Evolutionary conservation across 2,329 filamentous ascomycete genomes (phyloP), one percentile per base, ranked within the genome.

Genomic region (Phyllachora maydis): DNA sequence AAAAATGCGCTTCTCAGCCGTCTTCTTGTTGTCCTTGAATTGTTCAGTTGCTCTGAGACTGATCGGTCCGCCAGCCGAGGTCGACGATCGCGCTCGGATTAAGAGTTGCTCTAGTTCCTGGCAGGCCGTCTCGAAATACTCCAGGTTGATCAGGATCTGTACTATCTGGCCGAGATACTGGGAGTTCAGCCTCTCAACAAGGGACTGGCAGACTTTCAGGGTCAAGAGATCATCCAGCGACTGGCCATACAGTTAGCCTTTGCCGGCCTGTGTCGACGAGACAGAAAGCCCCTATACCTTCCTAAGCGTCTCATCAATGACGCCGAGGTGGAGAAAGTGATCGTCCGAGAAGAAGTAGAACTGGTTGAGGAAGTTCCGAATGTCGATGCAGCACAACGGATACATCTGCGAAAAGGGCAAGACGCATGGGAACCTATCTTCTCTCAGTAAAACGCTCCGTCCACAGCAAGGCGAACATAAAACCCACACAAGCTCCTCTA

Each of bases 361-460:
- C 41, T 95, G 83, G 45, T 93, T 93, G 29, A 95, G 56, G 45
- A 98, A 95, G 46, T 93, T 93, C 19, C 85, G 69, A 37, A 98
- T 93, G 40, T 95, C 82, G 42, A 95, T 95, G 53, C 88, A 98
- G 49, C 88, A 93, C 16, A 95, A 60, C 2, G 88, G 85, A 42
- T 98, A 98, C 88, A 98, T 98, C 38, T 95, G 83, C 8, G 83
- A 93, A 45, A 98, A 98, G 1, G 88, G 90, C 2, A 98, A 56
- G n/a, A 93, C 79, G 36, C 76, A 90, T 4, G 88, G 90, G 43
- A 92, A 92, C 8, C 77, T 83, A 31, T 22, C 30, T 40, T 39
- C 40, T 41, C 31, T 26, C 21, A 26, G 24, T 14, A 22, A 25
- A 5, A n/a, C n/a, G 11, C 17, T 8, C 11, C 9, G 12, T 18